These are phyloP conservation scores for Liquidambar formosana DNA, from an alignment of 164 flowering plant species.

Conservation along the genomic window DNA sequence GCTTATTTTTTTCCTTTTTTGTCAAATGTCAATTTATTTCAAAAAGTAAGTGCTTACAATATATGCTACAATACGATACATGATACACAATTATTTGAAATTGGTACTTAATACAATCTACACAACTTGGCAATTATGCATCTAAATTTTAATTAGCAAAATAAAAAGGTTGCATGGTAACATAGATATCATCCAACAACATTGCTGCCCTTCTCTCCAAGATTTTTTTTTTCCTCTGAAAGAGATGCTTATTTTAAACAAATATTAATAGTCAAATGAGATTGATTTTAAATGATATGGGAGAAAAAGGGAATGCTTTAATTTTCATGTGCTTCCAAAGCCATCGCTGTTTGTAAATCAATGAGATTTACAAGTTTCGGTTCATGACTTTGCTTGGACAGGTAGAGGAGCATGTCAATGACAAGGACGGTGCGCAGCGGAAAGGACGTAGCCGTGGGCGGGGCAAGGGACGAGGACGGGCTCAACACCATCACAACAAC, in stretches of 20 bases:
- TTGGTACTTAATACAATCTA: too few species aligned
- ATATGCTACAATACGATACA: too few species aligned
- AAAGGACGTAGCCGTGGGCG: conserved; percentile 60
- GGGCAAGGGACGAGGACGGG: conserved; percentile 73
- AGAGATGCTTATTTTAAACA: neutral
- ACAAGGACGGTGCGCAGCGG: conserved; percentile 59
- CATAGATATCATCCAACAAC: too few species aligned
- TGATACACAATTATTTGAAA: too few species aligned
- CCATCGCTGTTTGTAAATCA: neutral
- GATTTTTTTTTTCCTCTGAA: neutral
- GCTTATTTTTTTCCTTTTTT: too few species aligned
- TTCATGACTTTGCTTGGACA: conserved; percentile 12
- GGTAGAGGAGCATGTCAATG: conserved; percentile 58
- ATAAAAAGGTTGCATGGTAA: too few species aligned
- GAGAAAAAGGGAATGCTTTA: neutral
- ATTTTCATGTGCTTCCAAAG: neutral
- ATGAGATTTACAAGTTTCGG: neutral
- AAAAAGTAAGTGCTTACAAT: too few species aligned
- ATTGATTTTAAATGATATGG: neutral
- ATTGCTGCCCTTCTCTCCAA: too few species aligned
- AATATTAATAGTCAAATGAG: neutral
- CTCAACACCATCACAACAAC: conserved; percentile 40
- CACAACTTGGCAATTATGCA: too few species aligned
- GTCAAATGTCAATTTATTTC: too few species aligned
- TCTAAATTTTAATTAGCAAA: too few species aligned